A percentile compares a stretch with the other conserved stretches of the same genome.
Conservation (phyloP, 768 basidiomycete genomes). For the Collybia nuda region DNA sequence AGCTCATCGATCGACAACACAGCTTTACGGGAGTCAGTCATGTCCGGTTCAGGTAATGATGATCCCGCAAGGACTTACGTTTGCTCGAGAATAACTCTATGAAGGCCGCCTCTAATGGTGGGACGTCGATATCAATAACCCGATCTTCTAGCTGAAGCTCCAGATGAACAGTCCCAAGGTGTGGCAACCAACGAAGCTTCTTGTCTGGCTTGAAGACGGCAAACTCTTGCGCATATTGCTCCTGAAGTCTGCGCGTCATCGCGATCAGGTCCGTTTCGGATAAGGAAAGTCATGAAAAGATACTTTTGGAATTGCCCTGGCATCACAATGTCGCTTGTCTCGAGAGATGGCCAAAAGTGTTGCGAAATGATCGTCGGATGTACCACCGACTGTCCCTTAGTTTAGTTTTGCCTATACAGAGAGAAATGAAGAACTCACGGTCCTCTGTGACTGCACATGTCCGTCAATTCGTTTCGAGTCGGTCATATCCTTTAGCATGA, state of each 20-base stretch:
- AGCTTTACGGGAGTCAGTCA: conserved; percentile 36
- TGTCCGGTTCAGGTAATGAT: background rate
- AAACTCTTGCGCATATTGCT: conserved; percentile 76
- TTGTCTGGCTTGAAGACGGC: conserved; percentile 91
- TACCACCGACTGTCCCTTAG: conserved; percentile 53
- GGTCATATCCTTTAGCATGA: conserved; percentile 97
- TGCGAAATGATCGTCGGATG: conserved; percentile 92
- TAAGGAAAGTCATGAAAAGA: conserved; percentile 17
- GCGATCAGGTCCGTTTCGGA: conserved; percentile 3
- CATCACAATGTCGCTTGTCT: conserved; percentile 70
- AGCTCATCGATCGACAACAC: conserved; percentile 75
- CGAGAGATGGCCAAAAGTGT: conserved; percentile 93
- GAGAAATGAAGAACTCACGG: conserved; percentile 41
- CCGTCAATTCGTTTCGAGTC: conserved; percentile 89
- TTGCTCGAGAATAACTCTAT: conserved; percentile 82
- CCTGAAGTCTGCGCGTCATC: conserved; percentile 55
- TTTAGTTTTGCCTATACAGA: background rate
- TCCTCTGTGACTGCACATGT: conserved; percentile 76
- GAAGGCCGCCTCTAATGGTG: conserved; percentile 88
- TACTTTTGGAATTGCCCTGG: conserved; percentile 85
- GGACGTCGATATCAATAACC: conserved; percentile 69
- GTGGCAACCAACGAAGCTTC: conserved; percentile 83
- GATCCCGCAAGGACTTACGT: conserved; percentile 32
- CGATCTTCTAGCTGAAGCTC: conserved; percentile 85
- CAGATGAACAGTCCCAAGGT: conserved; percentile 82